phyloP scores from a whole-genome alignment of 495 filamentous ascomycete genomes.

The Talaromyces borbonicus region DNA sequence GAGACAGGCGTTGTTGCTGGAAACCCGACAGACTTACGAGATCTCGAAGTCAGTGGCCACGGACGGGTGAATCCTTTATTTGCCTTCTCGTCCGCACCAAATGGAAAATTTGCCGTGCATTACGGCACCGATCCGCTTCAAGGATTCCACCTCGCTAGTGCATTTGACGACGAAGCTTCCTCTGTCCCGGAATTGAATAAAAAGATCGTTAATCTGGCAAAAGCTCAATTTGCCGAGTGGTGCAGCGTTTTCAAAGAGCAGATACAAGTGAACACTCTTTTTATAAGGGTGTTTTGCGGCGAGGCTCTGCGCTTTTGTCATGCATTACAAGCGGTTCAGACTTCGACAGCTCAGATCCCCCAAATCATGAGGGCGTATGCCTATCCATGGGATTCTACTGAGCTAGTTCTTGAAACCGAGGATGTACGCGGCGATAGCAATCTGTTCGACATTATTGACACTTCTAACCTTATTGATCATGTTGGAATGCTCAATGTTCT shows the following conservation, averaged over 20 bases:
- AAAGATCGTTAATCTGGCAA: conserved; percentile 11
- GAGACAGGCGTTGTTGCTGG: conserved; percentile 12
- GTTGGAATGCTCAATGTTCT: conserved; percentile 40
- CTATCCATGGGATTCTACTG: neutral
- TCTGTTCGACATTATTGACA: conserved; percentile 49
- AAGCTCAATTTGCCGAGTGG: conserved; percentile 23
- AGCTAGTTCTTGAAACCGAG: conserved; percentile 32
- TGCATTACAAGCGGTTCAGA: conserved; percentile 31
- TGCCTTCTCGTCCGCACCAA: conserved; percentile 9
- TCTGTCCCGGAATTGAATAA: conserved; percentile 8
- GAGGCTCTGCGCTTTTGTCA: conserved; percentile 39
- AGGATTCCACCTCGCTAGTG: conserved; percentile 33
- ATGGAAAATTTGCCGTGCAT: conserved; percentile 19
- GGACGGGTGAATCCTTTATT: conserved; percentile 24
- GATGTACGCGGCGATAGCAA: conserved; percentile 2
- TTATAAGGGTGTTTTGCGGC: conserved; percentile 26
- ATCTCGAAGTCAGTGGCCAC: conserved; percentile 28
- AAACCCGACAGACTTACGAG: conserved; percentile 15
- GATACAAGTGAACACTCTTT: conserved; percentile 3
- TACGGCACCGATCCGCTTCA: conserved; percentile 35
- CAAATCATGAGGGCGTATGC: neutral
- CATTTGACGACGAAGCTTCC: conserved; percentile 10
- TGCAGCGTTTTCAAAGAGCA: conserved; percentile 16
- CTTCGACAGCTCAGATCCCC: conserved; percentile 10
- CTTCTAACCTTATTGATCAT: conserved; percentile 43